phyloP scores from a whole-genome alignment of 2,329 filamentous ascomycete genomes.

The Dothistroma pini region DNA sequence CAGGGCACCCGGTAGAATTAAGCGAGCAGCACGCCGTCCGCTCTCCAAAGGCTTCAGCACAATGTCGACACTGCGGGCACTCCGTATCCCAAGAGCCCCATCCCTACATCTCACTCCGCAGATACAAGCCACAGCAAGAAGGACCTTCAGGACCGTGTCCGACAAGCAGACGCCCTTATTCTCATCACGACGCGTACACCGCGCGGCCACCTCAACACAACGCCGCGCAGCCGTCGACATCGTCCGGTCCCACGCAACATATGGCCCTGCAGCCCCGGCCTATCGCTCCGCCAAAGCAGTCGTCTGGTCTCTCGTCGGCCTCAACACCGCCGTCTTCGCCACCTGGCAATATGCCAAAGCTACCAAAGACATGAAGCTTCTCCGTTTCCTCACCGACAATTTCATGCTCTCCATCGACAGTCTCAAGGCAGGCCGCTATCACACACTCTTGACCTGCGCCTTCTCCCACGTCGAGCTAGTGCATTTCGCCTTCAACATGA shows the following conservation, averaged over 20 bases:
- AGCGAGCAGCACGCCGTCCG: not conserved
- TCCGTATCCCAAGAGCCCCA: not conserved
- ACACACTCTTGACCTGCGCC: conserved; percentile 38
- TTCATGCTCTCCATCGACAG: conserved; percentile 34
- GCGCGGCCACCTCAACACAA: not conserved
- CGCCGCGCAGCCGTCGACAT: not conserved
- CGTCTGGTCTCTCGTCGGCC: conserved; percentile 38
- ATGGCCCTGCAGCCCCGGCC: not conserved
- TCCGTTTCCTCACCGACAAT: conserved; percentile 26
- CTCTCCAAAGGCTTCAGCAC: not conserved
- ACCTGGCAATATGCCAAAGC: conserved; percentile 35
- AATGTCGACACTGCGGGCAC: not conserved
- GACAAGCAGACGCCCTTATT: not conserved
- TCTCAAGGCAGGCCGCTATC: conserved; percentile 33
- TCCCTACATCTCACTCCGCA: not conserved
- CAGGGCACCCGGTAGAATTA: not conserved
- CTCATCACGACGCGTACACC: not conserved
- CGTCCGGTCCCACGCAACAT: not conserved
- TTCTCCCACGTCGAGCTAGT: conserved; percentile 38
- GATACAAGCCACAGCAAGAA: not conserved
- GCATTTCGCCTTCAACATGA: conserved; percentile 44
- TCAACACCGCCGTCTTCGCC: conserved; percentile 41
- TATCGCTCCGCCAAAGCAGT: conserved; percentile 11
- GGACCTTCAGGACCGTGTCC: not conserved
- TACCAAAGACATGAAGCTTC: conserved; percentile 21